Conservation (phyloP, 208 protist species). For the Acanthamoeba sp. region DNA sequence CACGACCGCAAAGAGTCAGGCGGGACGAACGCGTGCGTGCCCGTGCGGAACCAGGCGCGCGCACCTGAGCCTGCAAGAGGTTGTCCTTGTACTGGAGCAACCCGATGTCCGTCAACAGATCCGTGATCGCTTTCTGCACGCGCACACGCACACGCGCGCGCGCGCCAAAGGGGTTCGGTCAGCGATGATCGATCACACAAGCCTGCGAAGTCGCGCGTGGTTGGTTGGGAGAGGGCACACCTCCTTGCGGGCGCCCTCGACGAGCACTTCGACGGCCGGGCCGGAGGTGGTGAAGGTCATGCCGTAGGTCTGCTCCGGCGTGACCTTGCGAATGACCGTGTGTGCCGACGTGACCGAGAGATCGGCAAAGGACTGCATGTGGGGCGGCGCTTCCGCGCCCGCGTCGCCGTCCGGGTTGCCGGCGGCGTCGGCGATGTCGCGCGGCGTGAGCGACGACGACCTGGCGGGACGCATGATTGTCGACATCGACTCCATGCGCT, state of each 20-base stretch:
- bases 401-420: neutral
- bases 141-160: no score
- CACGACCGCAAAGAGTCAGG: neutral
- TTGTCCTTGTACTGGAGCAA: neutral
- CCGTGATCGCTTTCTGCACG: neutral
- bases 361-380: neutral
- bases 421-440: neutral
- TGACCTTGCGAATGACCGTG: neutral
- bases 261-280: neutral
- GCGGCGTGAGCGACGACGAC: neutral
- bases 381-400: neutral
- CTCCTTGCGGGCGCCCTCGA: neutral
- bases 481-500: slow-evolving; percentile 29
- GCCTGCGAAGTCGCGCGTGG: neutral
- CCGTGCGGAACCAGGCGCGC: neutral
- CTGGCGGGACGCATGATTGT: neutral
- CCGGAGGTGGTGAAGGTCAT: neutral
- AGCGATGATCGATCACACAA: neutral
- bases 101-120: neutral
- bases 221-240: neutral
- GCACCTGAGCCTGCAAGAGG: neutral
- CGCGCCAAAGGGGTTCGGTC: neutral
- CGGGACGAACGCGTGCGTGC: no score
- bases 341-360: neutral
- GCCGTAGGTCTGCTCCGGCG: neutral